Conservation (phyloP, 129 eudicot genomes). For the Arctium minus region DNA sequence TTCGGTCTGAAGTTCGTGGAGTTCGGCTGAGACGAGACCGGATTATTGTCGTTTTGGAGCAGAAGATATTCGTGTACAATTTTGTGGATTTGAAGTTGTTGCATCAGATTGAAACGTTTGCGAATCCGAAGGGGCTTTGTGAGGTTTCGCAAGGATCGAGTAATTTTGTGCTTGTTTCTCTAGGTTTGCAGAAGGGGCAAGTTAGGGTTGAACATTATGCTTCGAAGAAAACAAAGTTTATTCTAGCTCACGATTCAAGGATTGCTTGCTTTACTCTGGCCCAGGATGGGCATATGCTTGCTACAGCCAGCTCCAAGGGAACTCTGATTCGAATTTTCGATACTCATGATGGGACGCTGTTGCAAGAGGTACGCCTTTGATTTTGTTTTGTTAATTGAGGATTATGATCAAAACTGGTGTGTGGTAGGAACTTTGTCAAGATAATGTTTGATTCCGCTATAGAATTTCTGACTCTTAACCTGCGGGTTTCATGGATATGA, state of each 20-base stretch:
- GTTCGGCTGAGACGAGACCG: slow-evolving; percentile 69
- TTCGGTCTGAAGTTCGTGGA: slow-evolving; percentile 78
- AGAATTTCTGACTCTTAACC: neutral
- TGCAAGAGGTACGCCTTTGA: slow-evolving; percentile 68
- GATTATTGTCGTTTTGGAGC: slow-evolving; percentile 78
- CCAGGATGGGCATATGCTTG: slow-evolving; percentile 70
- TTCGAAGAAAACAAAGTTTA: slow-evolving; percentile 57
- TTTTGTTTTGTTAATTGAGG: neutral
- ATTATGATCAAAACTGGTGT: neutral
- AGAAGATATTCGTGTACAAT: slow-evolving; percentile 79
- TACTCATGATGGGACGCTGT: slow-evolving; percentile 68
- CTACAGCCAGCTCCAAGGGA: slow-evolving; percentile 87
- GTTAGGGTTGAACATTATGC: slow-evolving; percentile 71
- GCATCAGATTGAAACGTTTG: slow-evolving; percentile 81
- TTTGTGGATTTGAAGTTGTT: slow-evolving; percentile 70
- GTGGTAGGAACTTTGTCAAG: neutral
- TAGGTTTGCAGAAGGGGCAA: slow-evolving; percentile 84
- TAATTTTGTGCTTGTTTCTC: slow-evolving; percentile 69
- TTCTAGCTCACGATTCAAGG: slow-evolving; percentile 87
- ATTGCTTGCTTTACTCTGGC: slow-evolving; percentile 74
- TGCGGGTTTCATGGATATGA: neutral
- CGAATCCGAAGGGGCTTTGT: slow-evolving; percentile 90
- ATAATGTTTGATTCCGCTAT: neutral
- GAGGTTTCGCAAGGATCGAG: slow-evolving; percentile 71
- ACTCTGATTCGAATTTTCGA: slow-evolving; percentile 71